Evolutionary conservation across 83 land plant species (phyloP).

Genomic region (Picea abies): DNA sequence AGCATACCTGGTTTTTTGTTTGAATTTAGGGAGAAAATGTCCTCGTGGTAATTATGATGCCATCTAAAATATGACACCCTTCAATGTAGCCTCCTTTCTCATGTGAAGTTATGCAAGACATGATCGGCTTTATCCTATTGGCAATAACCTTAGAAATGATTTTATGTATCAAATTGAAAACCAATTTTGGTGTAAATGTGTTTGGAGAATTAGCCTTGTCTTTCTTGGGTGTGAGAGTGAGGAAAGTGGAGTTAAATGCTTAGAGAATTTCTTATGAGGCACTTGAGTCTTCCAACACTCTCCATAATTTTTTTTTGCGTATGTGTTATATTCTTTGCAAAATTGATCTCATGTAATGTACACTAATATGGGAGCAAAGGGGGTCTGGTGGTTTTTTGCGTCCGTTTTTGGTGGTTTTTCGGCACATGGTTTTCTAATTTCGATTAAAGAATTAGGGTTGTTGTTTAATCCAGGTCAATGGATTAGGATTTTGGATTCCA

Average conservation of each 20-base stretch:
- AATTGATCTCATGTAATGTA: too few relatives aligned
- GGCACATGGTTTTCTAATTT: too few relatives aligned
- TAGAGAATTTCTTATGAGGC: neutral
- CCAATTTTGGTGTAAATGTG: neutral
- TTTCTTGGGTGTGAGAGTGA: neutral
- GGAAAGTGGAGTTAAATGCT: neutral
- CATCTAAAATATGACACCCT: neutral
- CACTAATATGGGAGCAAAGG: too few relatives aligned
- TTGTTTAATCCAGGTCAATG: too few relatives aligned
- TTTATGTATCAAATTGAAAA: neutral
- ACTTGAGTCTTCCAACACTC: too few relatives aligned
- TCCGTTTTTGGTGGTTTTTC: too few relatives aligned
- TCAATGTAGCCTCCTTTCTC: neutral
- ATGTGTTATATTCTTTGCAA: too few relatives aligned
- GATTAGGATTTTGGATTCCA: too few relatives aligned
- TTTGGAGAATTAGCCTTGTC: neutral
- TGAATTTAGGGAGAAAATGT: neutral
- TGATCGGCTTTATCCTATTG: neutral
- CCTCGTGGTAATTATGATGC: neutral
- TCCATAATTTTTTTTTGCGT: too few relatives aligned
- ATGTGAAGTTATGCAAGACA: neutral
- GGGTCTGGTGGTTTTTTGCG: too few relatives aligned
- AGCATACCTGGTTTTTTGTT: neutral
- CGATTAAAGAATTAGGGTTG: too few relatives aligned
- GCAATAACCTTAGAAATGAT: neutral